Base-by-base conservation (phyloP, 345 rosid species). In the Arabidopsis arenosa region DNA sequence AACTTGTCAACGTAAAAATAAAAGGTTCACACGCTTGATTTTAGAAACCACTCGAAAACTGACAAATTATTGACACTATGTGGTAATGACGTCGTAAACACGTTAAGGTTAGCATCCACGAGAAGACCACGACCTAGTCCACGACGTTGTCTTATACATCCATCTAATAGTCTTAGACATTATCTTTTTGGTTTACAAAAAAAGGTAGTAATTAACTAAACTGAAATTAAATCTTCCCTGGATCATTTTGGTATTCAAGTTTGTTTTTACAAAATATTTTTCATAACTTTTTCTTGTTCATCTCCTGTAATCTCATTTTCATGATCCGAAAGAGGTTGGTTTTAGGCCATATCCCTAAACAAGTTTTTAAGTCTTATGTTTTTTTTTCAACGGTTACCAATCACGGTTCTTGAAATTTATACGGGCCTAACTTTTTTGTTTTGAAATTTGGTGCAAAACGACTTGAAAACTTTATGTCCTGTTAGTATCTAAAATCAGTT, bases 101-200 rank as follows among this genome's bases (percentile, higher is more conserved):
- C 79, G 79, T 75, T 60, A 39, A 23, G 2, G 57, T 45, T 55
- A 47, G 66, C 23, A 36, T 66, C 66, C 33, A 45, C 43, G 36
- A 33, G 43, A 63, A 74, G 78, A 75, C 78, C 26, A 59, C 26
- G 55, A 58, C 79, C 45, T 30, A 67, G 79, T 75, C 55, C 74
- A 68, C 61, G 68, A 40, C 63, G 30, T 49, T 75, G 44, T 66
- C 72, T 66, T 40, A 5, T 58, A 33, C 56, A 58, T 58, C 14
- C 56, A 41, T 63, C 12, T 17, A n/a, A 4, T 37, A 51, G 54
- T 73, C 43, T 39, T 21, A 12, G 28, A 62, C 76, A 53, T 17
- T 44, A 52, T 53, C 17, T 41, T 12, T 63, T 23, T 58, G 13
- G 44, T 63, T 53, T 73, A 32, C 55, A 32, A 36, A 4, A 14